A percentile compares a stretch with the other conserved stretches of the same genome.
Evolutionary conservation across 2,329 filamentous ascomycete genomes (phyloP).

Genomic region (Penicillium corylophilum): DNA sequence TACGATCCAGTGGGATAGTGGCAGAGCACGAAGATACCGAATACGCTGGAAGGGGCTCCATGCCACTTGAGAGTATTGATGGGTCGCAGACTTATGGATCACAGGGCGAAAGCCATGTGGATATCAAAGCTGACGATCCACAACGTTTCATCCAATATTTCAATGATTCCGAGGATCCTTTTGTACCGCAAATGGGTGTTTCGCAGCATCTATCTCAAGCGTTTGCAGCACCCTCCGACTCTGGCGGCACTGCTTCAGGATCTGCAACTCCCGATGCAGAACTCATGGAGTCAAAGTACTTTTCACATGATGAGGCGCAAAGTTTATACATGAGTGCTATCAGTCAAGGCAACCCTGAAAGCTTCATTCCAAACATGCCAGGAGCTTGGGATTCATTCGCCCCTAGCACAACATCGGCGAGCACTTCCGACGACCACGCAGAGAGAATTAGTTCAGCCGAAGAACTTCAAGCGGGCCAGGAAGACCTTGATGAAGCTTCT

Average conservation of each 20-base stretch:
- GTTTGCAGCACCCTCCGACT: constrained; percentile 22
- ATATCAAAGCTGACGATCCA: constrained; percentile 1
- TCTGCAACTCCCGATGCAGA: constrained; percentile 32
- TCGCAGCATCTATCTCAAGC: constrained; percentile 10
- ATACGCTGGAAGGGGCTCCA: background rate
- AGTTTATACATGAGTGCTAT: constrained; percentile 59
- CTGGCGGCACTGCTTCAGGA: constrained; percentile 25
- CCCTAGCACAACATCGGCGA: constrained; percentile 5
- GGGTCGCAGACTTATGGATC: background rate
- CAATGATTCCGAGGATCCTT: constrained; percentile 2
- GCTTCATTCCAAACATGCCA: constrained; percentile 39
- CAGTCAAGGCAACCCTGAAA: constrained; percentile 40
- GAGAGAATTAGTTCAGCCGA: constrained; percentile 1
- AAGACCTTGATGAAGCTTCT: constrained; percentile 17
- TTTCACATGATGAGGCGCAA: constrained; percentile 51
- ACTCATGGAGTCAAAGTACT: constrained; percentile 48
- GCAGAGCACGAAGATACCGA: constrained; percentile 1
- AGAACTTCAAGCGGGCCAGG: background rate
- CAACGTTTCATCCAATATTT: background rate
- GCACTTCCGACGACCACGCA: constrained; percentile 1
- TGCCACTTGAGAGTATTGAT: background rate
- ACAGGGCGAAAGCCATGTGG: constrained; percentile 3
- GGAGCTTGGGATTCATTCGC: constrained; percentile 43
- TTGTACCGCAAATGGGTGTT: constrained; percentile 1
- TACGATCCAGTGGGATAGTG: constrained; percentile 6